phyloP scores from a whole-genome alignment of 2,329 filamentous ascomycete genomes.

The Exserohilum turcica region DNA sequence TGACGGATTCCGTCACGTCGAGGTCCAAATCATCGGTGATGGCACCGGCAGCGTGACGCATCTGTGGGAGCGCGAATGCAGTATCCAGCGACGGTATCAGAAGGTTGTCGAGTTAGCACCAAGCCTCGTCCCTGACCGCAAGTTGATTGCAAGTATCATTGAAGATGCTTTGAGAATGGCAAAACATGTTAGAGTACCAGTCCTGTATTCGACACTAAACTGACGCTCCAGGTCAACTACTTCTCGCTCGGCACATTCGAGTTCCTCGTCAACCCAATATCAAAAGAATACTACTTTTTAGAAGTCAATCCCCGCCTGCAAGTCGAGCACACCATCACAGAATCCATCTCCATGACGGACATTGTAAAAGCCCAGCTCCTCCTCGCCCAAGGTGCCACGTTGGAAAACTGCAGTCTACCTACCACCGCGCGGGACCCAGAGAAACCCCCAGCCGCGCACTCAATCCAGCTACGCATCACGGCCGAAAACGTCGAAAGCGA shows the following conservation, averaged over 20 bases:
- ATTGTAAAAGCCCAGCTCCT: conserved; percentile 61
- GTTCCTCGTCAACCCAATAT: conserved; percentile 61
- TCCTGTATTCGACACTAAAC: no score
- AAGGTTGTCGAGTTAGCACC: conserved; percentile 66
- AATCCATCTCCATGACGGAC: conserved; percentile 60
- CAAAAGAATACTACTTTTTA: conserved; percentile 61
- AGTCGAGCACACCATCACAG: conserved; percentile 67
- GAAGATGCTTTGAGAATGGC: conserved; percentile 61
- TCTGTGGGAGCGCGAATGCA: conserved; percentile 66
- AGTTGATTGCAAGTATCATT: conserved; percentile 57
- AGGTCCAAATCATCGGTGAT: conserved; percentile 66
- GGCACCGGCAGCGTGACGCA: conserved; percentile 58
- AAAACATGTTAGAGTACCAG: conserved; percentile 43
- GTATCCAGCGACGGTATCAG: conserved; percentile 64
- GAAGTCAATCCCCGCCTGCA: conserved; percentile 66
- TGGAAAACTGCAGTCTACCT: conserved; percentile 46
- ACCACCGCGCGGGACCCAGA: conserved; percentile 35
- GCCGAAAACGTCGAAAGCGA: conserved; percentile 60
- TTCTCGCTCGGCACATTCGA: conserved; percentile 68
- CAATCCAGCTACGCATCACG: conserved; percentile 64
- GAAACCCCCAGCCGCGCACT: conserved; percentile 48
- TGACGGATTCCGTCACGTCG: conserved; percentile 65
- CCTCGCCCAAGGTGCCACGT: conserved; percentile 57
- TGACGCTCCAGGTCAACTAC: conserved; percentile 55
- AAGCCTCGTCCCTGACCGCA: conserved; percentile 55